Evolutionary conservation across 805 yeast species (phyloP), one percentile per base, ranked within the genome.

Genomic region (Saturnispora dispora): DNA sequence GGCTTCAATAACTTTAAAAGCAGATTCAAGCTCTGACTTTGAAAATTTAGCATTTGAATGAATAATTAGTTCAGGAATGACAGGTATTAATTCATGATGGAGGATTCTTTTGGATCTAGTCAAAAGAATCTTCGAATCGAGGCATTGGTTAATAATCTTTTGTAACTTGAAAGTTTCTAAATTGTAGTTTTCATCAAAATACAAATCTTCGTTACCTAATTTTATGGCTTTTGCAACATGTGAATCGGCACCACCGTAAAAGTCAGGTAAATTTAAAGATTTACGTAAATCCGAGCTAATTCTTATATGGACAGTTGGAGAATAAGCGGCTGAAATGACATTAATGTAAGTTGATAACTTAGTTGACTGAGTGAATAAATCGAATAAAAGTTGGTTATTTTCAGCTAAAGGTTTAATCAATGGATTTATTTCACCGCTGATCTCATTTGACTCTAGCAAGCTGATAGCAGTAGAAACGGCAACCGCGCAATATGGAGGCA

Each of bases 401-500:
- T 59, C 52, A 13, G 71, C 76, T 44, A 82, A 63, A 13, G 77
- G 70, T 30, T 61, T 56, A 15, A 60, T 45, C 11, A 70, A 54
- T 45, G 71, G 53, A 30, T 61, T 65, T 0, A 74, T 66, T 25
- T 67, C 59, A 3, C 77, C 79, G 30, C 36, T 41, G 2, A 54
- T 40, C 30, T 62, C 62, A 39, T 63, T 58, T 25, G 68, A 57
- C 39, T 72, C 74, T 55, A 88, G 70, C 40, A 79, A 65, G 15
- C 71, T 61, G 40, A 88, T 71, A 45, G 57, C 63, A 22, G 68
- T 55, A 1, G 86, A 76, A 1, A 77, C 78, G 2, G 82, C 81
- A 52, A 72, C 76, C 1, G 96, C 95, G 42, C 88, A 78, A 67
- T 85, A 91, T 23, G 97, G 95, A 11, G 99, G 98, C 64, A 91